Percentiles rank a stretch among this genome's conserved stretches.
These are phyloP conservation scores for Auriscalpium microsporum DNA, from an alignment of 768 basidiomycete genomes.

Conservation along the genomic window DNA sequence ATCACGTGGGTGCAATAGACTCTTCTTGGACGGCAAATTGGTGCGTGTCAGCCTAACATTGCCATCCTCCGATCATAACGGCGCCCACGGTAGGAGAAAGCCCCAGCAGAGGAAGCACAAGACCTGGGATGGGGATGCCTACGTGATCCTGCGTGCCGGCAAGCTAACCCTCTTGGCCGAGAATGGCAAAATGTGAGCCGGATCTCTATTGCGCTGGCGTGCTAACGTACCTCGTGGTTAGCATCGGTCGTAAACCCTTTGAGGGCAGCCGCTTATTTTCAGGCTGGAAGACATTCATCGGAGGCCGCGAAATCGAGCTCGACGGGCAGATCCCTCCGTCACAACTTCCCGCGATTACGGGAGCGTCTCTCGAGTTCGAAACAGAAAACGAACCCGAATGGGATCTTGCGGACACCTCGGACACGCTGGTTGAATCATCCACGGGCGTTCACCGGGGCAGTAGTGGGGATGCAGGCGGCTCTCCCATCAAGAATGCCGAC, in stretches of 20 bases:
- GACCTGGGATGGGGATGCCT: slow-evolving; percentile 80
- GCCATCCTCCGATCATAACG: not conserved
- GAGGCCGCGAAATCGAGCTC: slow-evolving; percentile 55
- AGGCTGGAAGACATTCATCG: slow-evolving; percentile 42
- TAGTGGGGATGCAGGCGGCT: not conserved
- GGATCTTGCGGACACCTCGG: slow-evolving; percentile 7
- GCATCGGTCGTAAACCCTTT: slow-evolving; percentile 56
- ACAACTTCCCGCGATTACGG: slow-evolving; percentile 41
- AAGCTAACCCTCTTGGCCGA: slow-evolving; percentile 59
- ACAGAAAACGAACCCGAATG: slow-evolving; percentile 17
- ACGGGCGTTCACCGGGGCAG: not conserved
- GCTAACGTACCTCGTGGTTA: slow-evolving; percentile 18
- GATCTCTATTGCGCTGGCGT: not conserved
- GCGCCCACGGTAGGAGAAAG: slow-evolving; percentile 48
- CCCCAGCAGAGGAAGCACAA: slow-evolving; percentile 70
- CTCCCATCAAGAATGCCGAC: slow-evolving; percentile 13
- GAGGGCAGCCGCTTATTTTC: slow-evolving; percentile 40
- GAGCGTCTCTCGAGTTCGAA: slow-evolving; percentile 22
- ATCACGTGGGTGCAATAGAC: slow-evolving; percentile 13
- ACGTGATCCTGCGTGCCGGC: slow-evolving; percentile 41
- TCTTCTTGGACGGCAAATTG: slow-evolving; percentile 66
- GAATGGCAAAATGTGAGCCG: slow-evolving; percentile 56
- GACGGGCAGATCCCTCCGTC: slow-evolving; percentile 41
- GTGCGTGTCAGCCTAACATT: slow-evolving; percentile 26
- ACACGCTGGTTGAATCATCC: slow-evolving; percentile 1